Evolutionary conservation across 768 basidiomycete species (phyloP).

Genomic region (Lactifluus subvellereus): DNA sequence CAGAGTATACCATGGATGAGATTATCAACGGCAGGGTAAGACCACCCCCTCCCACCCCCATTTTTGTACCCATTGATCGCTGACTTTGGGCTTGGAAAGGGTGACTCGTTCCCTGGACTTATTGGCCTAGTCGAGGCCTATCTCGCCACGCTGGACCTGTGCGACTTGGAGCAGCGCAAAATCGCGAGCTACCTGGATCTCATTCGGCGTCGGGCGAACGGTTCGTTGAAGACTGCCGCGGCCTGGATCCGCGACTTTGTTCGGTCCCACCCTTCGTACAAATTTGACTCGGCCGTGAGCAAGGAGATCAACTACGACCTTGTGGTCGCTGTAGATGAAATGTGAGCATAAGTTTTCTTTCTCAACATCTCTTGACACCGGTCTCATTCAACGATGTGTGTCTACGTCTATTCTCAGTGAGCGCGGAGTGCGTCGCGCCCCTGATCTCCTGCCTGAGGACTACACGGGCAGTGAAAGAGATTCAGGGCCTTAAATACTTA

Average conservation of each 20-base stretch:
- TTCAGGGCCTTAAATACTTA: not conserved
- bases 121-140: slow-evolving; percentile 78
- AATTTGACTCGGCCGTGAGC: slow-evolving; percentile 86
- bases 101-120: slow-evolving; percentile 67
- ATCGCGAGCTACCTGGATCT: slow-evolving; percentile 78
- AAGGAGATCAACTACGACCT: slow-evolving; percentile 94
- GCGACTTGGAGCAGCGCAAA: slow-evolving; percentile 48
- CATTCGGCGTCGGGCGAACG: slow-evolving; percentile 71
- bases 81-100: slow-evolving; percentile 35
- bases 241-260: slow-evolving; percentile 94
- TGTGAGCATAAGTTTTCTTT: slow-evolving; percentile 50
- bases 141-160: slow-evolving; percentile 78
- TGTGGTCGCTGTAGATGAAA: slow-evolving; percentile 80
- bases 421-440: slow-evolving; percentile 26
- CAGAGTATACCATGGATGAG: slow-evolving; percentile 87
- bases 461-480: slow-evolving; percentile 22
- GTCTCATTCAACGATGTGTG: not conserved
- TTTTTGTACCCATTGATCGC: not conserved
- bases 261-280: slow-evolving; percentile 84
- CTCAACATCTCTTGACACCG: not conserved
- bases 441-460: slow-evolving; percentile 25
- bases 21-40: slow-evolving; percentile 90
- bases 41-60: no score
- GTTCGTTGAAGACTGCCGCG: slow-evolving; percentile 78
- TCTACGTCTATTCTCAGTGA: slow-evolving; percentile 18